Evolutionary conservation across 192 early-diverging fungal species (phyloP).

Genomic region (Piromyces sp.): DNA sequence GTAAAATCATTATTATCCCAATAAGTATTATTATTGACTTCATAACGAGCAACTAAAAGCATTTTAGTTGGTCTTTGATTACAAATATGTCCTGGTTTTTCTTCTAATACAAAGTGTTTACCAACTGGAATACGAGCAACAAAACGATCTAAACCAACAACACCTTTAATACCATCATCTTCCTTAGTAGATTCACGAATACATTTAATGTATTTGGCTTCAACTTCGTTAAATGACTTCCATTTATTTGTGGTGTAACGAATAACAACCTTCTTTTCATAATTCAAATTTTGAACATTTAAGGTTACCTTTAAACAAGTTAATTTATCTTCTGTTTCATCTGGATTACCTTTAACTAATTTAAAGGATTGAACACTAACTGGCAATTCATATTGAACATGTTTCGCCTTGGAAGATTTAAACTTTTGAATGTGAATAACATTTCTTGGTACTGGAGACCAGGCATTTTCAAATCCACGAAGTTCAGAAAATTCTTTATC

Average conservation of each 20-base stretch:
- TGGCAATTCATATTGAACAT: background rate
- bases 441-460: background rate
- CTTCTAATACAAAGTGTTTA: background rate
- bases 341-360: background rate
- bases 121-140: background rate
- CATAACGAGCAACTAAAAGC: background rate
- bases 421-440: background rate
- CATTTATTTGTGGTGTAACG: background rate
- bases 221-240: background rate
- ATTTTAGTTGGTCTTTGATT: background rate
- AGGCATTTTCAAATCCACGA: background rate
- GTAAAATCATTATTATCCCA: background rate
- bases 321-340: background rate
- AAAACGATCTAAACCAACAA: background rate
- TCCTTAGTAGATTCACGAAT: background rate
- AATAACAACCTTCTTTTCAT: background rate
- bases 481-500: background rate
- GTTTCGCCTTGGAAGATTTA: background rate
- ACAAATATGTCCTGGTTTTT: background rate
- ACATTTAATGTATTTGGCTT: background rate
- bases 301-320: background rate
- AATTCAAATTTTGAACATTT: background rate
- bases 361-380: background rate
- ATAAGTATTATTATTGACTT: background rate
- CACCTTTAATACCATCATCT: background rate